Percentiles rank a stretch among this genome's conserved stretches.
Conservation (phyloP, 2,329 filamentous ascomycete genomes). For the Drechslerella stenobrocha region DNA sequence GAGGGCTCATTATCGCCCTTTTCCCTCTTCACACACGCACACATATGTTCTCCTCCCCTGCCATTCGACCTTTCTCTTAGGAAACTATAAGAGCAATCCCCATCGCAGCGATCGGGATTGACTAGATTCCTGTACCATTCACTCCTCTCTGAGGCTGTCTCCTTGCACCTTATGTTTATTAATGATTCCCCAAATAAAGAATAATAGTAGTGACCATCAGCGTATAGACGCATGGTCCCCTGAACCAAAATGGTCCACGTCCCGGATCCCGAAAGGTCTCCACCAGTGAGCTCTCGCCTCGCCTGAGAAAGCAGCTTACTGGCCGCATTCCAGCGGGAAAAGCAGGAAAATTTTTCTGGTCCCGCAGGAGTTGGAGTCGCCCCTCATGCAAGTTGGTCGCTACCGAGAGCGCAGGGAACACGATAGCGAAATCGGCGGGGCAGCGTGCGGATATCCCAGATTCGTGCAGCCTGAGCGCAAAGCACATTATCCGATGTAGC, state of each 20-base stretch:
- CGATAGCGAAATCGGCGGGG: constrained; percentile 48
- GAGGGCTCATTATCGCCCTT: background rate
- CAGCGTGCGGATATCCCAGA: constrained; percentile 11
- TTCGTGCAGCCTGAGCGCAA: too few species aligned
- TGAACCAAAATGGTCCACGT: constrained; percentile 4
- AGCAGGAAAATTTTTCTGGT: constrained; percentile 20
- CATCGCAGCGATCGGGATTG: background rate
- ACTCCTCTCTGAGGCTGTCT: constrained; percentile 1
- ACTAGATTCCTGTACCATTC: background rate
- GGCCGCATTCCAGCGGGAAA: constrained; percentile 13
- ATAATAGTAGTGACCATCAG: constrained; percentile 6
- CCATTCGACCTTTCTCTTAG: constrained; percentile 17
- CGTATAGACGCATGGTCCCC: background rate
- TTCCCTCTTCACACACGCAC: constrained; percentile 1
- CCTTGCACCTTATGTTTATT: constrained; percentile 24
- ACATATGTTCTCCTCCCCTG: background rate
- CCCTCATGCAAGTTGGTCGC: constrained; percentile 27
- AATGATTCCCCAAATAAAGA: constrained; percentile 7
- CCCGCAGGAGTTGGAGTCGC: constrained; percentile 13
- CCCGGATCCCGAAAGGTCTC: background rate
- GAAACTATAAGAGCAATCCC: too few species aligned
- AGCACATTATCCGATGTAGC: too few species aligned
- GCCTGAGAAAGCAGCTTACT: background rate
- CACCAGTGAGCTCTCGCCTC: constrained; percentile 8
- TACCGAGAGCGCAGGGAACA: constrained; percentile 28